Evolutionary conservation across 306 rosid genomes (phyloP), one percentile per base, ranked within the genome.

Genomic region (Pyrus pyrifolia): DNA sequence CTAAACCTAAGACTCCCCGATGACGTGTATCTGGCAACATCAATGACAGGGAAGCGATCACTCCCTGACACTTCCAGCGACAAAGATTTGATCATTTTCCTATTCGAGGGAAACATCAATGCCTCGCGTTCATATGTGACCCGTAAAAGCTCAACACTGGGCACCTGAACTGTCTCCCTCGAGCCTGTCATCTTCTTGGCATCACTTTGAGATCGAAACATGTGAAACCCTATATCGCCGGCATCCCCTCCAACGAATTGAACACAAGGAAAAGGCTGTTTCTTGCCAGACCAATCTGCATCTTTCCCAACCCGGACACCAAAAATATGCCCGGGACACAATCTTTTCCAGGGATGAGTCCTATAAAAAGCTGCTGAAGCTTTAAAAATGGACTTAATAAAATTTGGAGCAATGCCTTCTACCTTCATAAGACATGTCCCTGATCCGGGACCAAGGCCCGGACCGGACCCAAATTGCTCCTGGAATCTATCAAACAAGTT

Each of bases 181-280:
- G 87, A 74, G 31, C 93, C 96, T 15, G 88, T 86, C 96, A 90
- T 88, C 78, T 81, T 88, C 87, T 67, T 85, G 11, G 91, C 93
- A 79, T 88, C 96, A 71, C 35, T 85, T 51, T 88, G 85, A 33
- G 91, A 85, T 65, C 85, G 71, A 76, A 86, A 90, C 91, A 90
- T 85, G 78, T 83, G 45, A 58, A 90, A 82, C 10, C 93, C 91
- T 46, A 82, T 46, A 79, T 88, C 91, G 68, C 93, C 96, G 49
- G 91, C 91, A 87, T 90, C 93, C 52, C 91, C 93, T 80, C 96
- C 96, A 77, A 90, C 35, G 80, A 88, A 88, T 79, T 90, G 93
- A 46, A 79, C 87, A 79, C 90, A 83, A 2, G 89, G 79, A 68
- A 86, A 90, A 29, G 80, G 91, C 66, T 88, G 93, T 75, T 90